Evolutionary conservation across 371 early-diverging fungal genomes (phyloP).

Genomic region (Capniomyces stellatus): DNA sequence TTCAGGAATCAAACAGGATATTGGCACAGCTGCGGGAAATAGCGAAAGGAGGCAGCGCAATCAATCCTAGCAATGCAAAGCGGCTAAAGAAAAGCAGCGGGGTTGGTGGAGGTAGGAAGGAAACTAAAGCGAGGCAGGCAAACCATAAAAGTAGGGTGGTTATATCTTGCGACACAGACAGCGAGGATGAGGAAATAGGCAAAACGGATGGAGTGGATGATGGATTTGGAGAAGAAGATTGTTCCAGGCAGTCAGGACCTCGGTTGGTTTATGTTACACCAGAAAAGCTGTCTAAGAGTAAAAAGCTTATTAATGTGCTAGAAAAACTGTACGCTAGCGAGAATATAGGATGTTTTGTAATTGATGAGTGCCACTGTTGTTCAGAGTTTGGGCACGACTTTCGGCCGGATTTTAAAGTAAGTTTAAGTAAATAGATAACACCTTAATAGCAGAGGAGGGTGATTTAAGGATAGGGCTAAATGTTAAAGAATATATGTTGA

Average conservation of each 20-base stretch:
- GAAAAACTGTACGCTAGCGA: conserved; percentile 39
- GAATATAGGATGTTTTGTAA: conserved; percentile 45
- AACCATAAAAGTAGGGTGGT: no score
- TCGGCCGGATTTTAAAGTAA: conserved; percentile 32
- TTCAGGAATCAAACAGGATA: conserved; percentile 31
- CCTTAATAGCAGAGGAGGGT: background rate
- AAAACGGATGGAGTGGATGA: background rate
- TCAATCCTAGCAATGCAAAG: conserved; percentile 4
- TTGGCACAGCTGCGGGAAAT: conserved; percentile 25
- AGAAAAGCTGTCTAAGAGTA: conserved; percentile 61
- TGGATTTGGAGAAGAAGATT: background rate
- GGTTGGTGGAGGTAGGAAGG: no score
- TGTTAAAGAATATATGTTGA: no score
- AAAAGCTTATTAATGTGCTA: conserved; percentile 43
- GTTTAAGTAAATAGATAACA: background rate
- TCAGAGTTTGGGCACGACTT: conserved; percentile 83
- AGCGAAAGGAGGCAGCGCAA: background rate
- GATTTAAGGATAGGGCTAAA: no score
- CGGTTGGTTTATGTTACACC: conserved; percentile 76
- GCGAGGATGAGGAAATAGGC: background rate
- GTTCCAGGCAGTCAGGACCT: conserved; percentile 1
- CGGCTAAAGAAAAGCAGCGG: no score
- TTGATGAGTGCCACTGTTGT: conserved; percentile 76
- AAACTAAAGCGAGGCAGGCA: no score
- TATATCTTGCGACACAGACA: no score